Conservation (phyloP, 2,329 filamentous ascomycete species). For the Zelopaecilomyces penicillatus region DNA sequence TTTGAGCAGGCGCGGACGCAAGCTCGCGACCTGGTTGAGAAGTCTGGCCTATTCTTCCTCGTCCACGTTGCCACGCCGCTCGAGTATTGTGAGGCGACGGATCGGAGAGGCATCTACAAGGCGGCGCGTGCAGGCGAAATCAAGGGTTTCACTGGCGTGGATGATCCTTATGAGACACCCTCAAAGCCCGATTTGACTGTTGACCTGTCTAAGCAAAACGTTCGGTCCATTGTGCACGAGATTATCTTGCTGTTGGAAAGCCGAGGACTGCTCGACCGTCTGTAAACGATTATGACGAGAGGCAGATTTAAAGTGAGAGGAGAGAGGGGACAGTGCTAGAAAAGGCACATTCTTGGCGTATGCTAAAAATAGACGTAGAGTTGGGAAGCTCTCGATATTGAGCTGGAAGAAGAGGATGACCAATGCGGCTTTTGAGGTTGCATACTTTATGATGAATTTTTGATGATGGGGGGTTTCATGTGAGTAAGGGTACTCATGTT, state of each 20-base stretch:
- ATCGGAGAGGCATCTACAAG: conserved; percentile 83
- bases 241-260: conserved; percentile 90
- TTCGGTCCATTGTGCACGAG: conserved; percentile 91
- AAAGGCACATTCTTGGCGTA: no score
- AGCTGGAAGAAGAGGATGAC: no score
- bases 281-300: conserved; percentile 27
- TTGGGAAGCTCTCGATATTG: no score
- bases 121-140: conserved; percentile 82
- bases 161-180: conserved; percentile 90
- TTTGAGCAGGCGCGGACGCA: conserved; percentile 71
- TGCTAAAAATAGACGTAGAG: no score
- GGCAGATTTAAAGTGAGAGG: background rate
- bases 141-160: conserved; percentile 96
- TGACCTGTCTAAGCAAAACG: conserved; percentile 75
- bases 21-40: conserved; percentile 78
- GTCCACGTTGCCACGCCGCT: conserved; percentile 90
- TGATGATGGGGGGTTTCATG: no score
- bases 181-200: conserved; percentile 75
- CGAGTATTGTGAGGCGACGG: conserved; percentile 89
- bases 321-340: background rate
- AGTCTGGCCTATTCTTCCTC: conserved; percentile 86
- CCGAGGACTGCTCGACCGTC: conserved; percentile 72
- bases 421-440: no score
- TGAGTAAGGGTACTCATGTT: no score
- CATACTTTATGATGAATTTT: no score